These are phyloP conservation scores for Fraxinus quadrangulata DNA, from an alignment of 257 asterid genomes.

Conservation along the genomic window DNA sequence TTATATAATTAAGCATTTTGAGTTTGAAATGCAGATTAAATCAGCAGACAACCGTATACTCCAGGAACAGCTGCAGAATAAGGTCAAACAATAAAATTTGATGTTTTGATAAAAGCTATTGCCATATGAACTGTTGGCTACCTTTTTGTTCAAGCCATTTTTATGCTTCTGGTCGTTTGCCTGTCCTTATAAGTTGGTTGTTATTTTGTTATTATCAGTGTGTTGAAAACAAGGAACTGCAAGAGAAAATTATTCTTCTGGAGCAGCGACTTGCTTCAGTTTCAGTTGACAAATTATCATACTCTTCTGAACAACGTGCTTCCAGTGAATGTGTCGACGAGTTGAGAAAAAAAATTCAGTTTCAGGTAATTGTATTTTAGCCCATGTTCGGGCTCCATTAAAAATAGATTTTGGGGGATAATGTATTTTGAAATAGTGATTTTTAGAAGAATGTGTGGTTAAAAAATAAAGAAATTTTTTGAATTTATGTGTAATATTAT, in stretches of 20 bases:
- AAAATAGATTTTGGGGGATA: too few relatives aligned
- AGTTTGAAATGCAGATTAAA: slow-evolving; percentile 65
- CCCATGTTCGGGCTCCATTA: too few relatives aligned
- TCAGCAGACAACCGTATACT: slow-evolving; percentile 93
- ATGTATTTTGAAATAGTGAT: too few relatives aligned
- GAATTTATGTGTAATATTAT: too few relatives aligned
- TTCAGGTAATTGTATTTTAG: slow-evolving; percentile 54
- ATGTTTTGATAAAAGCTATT: too few relatives aligned
- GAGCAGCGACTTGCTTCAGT: slow-evolving; percentile 70
- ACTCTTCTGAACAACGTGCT: slow-evolving; percentile 44
- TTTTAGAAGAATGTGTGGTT: too few relatives aligned
- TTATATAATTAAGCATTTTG: slow-evolving; percentile 28
- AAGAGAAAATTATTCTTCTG: slow-evolving; percentile 54
- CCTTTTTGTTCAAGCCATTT: not conserved
- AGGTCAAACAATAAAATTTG: slow-evolving; percentile 44
- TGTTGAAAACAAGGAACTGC: slow-evolving; percentile 72
- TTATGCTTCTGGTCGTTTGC: slow-evolving; percentile 22
- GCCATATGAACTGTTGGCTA: not conserved
- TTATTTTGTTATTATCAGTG: slow-evolving; percentile 52
- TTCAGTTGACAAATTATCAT: slow-evolving; percentile 40
- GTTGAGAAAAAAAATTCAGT: slow-evolving; percentile 68
- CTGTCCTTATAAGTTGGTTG: slow-evolving; percentile 13
- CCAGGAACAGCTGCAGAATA: slow-evolving; percentile 88
- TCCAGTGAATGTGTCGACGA: slow-evolving; percentile 65
- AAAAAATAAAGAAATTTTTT: too few relatives aligned